phyloP scores from a whole-genome alignment of 1,284 basidiomycete genomes.

The Sphagnurus paluster region DNA sequence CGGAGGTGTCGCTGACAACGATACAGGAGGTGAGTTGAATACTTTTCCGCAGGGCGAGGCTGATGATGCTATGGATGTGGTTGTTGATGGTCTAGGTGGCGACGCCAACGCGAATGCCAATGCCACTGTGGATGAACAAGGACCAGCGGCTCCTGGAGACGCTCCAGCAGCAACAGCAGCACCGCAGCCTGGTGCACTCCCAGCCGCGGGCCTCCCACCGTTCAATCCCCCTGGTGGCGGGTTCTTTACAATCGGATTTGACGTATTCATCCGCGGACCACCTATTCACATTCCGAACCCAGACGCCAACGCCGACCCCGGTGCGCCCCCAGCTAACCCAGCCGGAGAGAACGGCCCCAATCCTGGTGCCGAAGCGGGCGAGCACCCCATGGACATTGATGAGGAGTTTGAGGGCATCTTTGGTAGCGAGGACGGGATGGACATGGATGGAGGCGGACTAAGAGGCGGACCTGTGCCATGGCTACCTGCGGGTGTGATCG shows the following conservation, averaged over 20 bases:
- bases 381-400: conserved; percentile 1
- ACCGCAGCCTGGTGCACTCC: not conserved
- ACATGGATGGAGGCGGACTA: not conserved
- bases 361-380: not conserved
- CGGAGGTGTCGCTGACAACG: no score
- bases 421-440: not conserved
- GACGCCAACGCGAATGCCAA: no score
- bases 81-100: conserved; percentile 2
- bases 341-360: not conserved
- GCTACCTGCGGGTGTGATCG: no score
- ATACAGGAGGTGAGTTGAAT: not conserved
- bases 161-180: not conserved
- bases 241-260: conserved; percentile 25
- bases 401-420: not conserved
- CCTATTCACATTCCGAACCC: no score
- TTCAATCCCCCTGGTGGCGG: not conserved
- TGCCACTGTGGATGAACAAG: not conserved
- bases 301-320: not conserved
- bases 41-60: no score
- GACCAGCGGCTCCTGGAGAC: not conserved
- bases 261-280: conserved; percentile 21
- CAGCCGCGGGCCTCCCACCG: not conserved
- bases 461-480: no score
- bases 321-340: not conserved
- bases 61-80: conserved; percentile 1